A percentile compares a stretch with the other conserved stretches of the same genome.
phyloP scores from a whole-genome alignment of 208 protist species.

The Acanthamoeba culbertsoni region DNA sequence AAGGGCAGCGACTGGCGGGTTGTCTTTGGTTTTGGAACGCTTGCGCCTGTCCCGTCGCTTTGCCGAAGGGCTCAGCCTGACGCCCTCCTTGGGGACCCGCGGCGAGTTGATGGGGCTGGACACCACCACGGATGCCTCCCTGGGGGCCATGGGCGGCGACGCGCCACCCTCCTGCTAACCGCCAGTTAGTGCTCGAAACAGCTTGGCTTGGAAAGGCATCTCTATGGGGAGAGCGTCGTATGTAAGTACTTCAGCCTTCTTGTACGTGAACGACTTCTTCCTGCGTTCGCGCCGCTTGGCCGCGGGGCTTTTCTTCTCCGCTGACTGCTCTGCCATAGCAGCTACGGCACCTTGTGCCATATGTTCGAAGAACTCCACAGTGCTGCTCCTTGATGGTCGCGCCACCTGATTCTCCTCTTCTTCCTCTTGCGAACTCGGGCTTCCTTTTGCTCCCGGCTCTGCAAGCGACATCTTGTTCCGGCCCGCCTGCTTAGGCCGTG shows the following conservation, averaged over 20 bases:
- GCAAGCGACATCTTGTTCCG: neutral
- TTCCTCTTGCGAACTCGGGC: neutral
- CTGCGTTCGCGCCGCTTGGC: neutral
- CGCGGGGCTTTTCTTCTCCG: neutral
- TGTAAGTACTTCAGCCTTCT: neutral
- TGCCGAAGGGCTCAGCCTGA: neutral
- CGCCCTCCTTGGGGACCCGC: no score
- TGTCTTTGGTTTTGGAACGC: neutral
- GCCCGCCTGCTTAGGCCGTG: neutral
- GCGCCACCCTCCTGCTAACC: no score
- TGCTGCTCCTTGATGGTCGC: neutral
- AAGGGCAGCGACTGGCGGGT: no score
- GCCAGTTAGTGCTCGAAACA: no score
- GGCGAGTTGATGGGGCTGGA: no score
- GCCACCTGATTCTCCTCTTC: neutral
- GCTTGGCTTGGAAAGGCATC: neutral
- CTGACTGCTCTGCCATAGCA: neutral
- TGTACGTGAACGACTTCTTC: neutral
- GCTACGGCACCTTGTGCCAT: neutral
- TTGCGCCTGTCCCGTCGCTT: neutral
- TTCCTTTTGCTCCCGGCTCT: neutral
- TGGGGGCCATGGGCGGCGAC: no score
- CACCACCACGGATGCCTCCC: no score
- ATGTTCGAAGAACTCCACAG: neutral
- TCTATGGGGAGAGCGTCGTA: neutral